Conservation (phyloP, 164 flowering plant species). For the Sextonia rubra region DNA sequence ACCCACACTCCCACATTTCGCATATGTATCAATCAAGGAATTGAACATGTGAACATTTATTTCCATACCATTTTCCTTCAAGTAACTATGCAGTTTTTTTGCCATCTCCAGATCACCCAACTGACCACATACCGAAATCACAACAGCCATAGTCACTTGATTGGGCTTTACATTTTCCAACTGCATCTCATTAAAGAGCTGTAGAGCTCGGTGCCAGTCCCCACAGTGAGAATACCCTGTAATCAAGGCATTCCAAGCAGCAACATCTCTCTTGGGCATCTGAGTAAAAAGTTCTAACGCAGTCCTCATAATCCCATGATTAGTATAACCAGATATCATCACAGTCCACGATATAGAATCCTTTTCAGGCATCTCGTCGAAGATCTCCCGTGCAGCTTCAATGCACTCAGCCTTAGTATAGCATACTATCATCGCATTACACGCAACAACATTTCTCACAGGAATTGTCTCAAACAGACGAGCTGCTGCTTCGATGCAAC, state of each 20-base stretch:
- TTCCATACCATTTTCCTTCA: background rate
- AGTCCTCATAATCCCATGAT: constrained; percentile 8
- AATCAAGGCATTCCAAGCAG: constrained; percentile 15
- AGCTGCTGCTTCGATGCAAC: constrained; percentile 7
- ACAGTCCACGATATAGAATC: constrained; percentile 12
- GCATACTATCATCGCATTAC: constrained; percentile 11
- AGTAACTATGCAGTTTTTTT: constrained; percentile 1
- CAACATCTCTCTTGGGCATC: constrained; percentile 9
- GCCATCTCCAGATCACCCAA: constrained; percentile 12
- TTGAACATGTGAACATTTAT: constrained; percentile 5
- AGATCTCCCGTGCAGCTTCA: constrained; percentile 5
- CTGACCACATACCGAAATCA: constrained; percentile 11
- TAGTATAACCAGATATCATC: constrained; percentile 11
- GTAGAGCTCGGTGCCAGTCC: constrained; percentile 5
- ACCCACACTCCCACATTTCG: constrained; percentile 37
- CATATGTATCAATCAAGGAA: constrained; percentile 44
- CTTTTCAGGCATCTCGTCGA: constrained; percentile 12
- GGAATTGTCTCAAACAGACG: constrained; percentile 10
- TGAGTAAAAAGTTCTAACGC: constrained; percentile 8
- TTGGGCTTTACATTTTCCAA: constrained; percentile 12
- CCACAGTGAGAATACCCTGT: constrained; percentile 11
- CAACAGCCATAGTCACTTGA: constrained; percentile 14
- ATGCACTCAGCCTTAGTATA: constrained; percentile 7
- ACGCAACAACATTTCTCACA: constrained; percentile 9
- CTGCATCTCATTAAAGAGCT: constrained; percentile 8